phyloP scores from a whole-genome alignment of 139 green algal species.

The Eudorina sp. region DNA sequence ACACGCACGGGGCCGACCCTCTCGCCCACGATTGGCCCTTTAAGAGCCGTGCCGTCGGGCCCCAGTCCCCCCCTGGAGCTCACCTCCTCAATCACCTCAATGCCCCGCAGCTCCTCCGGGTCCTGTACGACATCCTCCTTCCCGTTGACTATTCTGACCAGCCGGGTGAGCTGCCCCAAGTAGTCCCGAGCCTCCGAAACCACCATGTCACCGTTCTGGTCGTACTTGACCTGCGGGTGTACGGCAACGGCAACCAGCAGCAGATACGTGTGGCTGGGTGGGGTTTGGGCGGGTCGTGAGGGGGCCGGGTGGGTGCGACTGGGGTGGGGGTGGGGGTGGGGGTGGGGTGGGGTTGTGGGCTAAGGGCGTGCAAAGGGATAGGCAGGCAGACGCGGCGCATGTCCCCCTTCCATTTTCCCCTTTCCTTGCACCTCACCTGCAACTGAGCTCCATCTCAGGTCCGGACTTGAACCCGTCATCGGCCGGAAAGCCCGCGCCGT shows the following conservation, averaged over 20 bases:
- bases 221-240: conserved; percentile 57
- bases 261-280: not conserved
- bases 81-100: conserved; percentile 70
- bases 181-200: conserved; percentile 60
- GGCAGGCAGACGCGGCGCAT: too few species aligned
- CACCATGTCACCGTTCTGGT: conserved; percentile 52
- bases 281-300: not conserved
- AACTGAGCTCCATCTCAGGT: too few species aligned
- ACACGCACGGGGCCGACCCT: too few species aligned
- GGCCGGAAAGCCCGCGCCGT: too few species aligned
- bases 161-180: conserved; percentile 50
- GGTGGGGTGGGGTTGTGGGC: too few species aligned
- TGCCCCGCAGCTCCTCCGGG: conserved; percentile 27
- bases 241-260: not conserved
- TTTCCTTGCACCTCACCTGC: not conserved
- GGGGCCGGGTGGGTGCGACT: too few species aligned
- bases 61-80: too few species aligned
- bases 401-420: not conserved
- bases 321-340: too few species aligned
- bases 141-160: conserved; percentile 32
- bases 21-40: too few species aligned
- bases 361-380: too few species aligned
- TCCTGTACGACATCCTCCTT: conserved; percentile 20
- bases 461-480: too few species aligned
- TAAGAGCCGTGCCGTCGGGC: too few species aligned